Base-by-base conservation (phyloP, 73 alveolate species). In the Tetrahymena borealis region DNA sequence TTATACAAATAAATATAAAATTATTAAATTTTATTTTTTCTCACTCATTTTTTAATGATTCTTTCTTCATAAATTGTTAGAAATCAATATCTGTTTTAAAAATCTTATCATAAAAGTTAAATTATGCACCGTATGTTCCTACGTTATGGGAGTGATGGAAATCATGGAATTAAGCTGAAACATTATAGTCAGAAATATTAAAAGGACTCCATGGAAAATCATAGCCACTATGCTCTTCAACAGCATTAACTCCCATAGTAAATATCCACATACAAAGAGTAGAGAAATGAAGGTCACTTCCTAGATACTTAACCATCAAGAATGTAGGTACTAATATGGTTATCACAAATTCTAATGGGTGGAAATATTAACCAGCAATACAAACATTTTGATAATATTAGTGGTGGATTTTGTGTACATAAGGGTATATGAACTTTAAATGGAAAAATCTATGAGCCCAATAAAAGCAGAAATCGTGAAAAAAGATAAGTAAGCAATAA, bases 221-320 rank as follows among this genome's bases (percentile, higher is more conserved):
- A 78, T 94, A 94, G 78, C 98, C 98, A 93, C 93, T 92, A 78
- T 96, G 98, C 39, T 96, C 98, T 37, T 96, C 98, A 2, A 90
- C 79, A 13, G 98, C 79, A 38, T 96, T 95, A n/a, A 90, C 91
- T 9, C 93, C 39, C 78, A 95, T 94, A 2, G 92, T 78, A 24
- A 43, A 13, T 20, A 20, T 20, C 97, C 97, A 96, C 79, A 94
- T 35, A 78, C 78, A 78, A 38, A 91, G 40, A 12, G 98, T 96
- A 7, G 43, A 33, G n/a, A 94, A 40, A 60, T 96, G 98, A 78
- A 94, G 39, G 13, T 90, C 38, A 0, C 91, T 31, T 31, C 96
- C 96, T 10, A 60, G 85, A 18, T 40, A 60, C 33, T 60, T 60
- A 11, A 91, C 39, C 91, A 91, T 32, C 18, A 90, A 24, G 33